A percentile compares a stretch with the other conserved stretches of the same genome.
Evolutionary conservation across 176 grass and related monocot species (phyloP).

Genomic region (Puccinellia tenuiflora): DNA sequence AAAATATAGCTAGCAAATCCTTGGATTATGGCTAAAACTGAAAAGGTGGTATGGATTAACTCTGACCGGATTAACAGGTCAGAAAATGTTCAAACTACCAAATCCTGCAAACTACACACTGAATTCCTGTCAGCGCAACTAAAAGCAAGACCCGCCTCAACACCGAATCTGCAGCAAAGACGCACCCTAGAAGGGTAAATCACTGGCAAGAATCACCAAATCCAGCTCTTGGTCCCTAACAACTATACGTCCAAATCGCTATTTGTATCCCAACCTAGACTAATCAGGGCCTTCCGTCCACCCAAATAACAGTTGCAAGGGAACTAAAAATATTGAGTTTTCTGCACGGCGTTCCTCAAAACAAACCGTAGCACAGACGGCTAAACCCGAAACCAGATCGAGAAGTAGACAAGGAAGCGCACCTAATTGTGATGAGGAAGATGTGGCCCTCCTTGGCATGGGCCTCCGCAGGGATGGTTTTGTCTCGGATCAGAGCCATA

Average conservation of each 20-base stretch:
- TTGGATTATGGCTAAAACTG: background rate
- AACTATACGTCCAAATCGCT: background rate
- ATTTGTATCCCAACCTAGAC: background rate
- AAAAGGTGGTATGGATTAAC: background rate
- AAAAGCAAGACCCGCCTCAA: background rate
- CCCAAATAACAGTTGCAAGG: background rate
- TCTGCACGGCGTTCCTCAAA: background rate
- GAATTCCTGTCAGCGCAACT: background rate
- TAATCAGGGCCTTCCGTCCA: background rate
- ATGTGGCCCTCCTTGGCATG: constrained; percentile 92
- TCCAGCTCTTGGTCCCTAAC: background rate
- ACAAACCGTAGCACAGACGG: background rate
- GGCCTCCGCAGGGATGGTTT: constrained; percentile 69
- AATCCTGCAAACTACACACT: background rate
- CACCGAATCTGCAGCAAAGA: background rate
- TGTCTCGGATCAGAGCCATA: constrained; percentile 72
- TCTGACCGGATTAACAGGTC: background rate
- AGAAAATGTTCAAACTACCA: constrained; percentile 8
- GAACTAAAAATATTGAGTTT: background rate
- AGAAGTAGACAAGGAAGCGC: background rate
- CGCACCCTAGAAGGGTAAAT: background rate
- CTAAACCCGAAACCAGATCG: constrained; percentile 23
- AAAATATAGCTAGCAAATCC: background rate
- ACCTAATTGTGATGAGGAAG: constrained; percentile 89
- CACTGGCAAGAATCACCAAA: background rate